Evolutionary conservation across 805 yeast genomes (phyloP).

Genomic region (Saccharomycopsis oosterbeekiorum): DNA sequence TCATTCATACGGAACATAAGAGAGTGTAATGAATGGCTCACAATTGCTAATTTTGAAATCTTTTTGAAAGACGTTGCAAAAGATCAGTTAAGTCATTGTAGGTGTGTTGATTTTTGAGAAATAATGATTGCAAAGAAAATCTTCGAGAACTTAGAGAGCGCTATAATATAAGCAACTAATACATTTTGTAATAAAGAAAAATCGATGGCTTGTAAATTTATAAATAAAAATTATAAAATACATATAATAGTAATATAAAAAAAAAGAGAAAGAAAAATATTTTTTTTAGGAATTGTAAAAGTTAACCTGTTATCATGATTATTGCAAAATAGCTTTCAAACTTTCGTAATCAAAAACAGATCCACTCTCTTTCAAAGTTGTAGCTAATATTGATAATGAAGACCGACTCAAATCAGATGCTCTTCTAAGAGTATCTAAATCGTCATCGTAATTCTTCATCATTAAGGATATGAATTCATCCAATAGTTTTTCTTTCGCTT

Average conservation of each 20-base stretch:
- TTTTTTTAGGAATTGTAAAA: neutral
- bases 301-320: neutral
- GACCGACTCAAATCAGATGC: slow-evolving; percentile 39
- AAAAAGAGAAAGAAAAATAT: neutral
- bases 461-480: slow-evolving; percentile 35
- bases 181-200: neutral
- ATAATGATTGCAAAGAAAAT: neutral
- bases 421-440: slow-evolving; percentile 39
- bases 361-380: slow-evolving; percentile 39
- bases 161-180: too few relatives aligned
- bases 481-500: slow-evolving; percentile 23
- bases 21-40: too few relatives aligned
- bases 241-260: neutral
- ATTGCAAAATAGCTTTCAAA: slow-evolving; percentile 16
- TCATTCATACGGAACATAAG: too few relatives aligned
- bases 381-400: slow-evolving; percentile 41
- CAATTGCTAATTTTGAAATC: too few relatives aligned
- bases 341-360: slow-evolving; percentile 42
- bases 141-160: neutral
- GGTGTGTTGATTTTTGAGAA: too few relatives aligned
- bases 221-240: neutral
- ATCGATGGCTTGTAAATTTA: too few relatives aligned
- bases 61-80: neutral
- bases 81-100: too few relatives aligned
- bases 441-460: slow-evolving; percentile 38